These are phyloP conservation scores for Fusarium irregulare DNA, from an alignment of 2,329 filamentous ascomycete species.

Conservation along the genomic window DNA sequence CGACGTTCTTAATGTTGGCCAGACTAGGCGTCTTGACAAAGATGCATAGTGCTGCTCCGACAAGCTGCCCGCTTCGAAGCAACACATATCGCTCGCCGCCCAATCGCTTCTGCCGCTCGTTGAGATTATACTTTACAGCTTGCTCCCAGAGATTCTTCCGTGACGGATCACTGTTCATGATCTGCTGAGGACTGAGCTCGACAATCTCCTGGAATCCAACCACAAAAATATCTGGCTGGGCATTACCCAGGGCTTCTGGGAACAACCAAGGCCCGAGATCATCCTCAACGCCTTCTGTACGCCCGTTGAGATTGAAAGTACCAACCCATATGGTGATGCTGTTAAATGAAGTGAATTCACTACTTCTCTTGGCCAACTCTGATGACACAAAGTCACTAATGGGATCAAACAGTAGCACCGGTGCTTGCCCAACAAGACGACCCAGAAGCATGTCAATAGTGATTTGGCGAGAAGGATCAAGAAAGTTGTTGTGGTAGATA, in stretches of 20 bases:
- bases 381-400: constrained; percentile 89
- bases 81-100: constrained; percentile 86
- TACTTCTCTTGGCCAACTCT: constrained; percentile 75
- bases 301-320: constrained; percentile 95
- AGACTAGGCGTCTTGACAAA: constrained; percentile 86
- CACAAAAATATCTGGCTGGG: constrained; percentile 85
- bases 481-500: constrained; percentile 97
- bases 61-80: constrained; percentile 90
- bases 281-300: constrained; percentile 78
- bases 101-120: constrained; percentile 72
- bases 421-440: constrained; percentile 81
- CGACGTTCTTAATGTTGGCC: constrained; percentile 91
- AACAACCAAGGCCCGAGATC: constrained; percentile 91
- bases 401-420: constrained; percentile 90
- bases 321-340: constrained; percentile 85
- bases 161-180: constrained; percentile 96
- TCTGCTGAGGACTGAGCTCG: constrained; percentile 96
- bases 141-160: constrained; percentile 88
- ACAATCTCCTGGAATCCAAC: constrained; percentile 98
- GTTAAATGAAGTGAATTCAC: constrained; percentile 80
- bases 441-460: constrained; percentile 95
- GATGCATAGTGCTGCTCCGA: constrained; percentile 91
- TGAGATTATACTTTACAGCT: constrained; percentile 81
- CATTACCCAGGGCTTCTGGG: constrained; percentile 65
- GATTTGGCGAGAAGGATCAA: constrained; percentile 90